These are phyloP conservation scores for Trypethelium eluteriae DNA, from an alignment of 495 filamentous ascomycete species.

Conservation along the genomic window DNA sequence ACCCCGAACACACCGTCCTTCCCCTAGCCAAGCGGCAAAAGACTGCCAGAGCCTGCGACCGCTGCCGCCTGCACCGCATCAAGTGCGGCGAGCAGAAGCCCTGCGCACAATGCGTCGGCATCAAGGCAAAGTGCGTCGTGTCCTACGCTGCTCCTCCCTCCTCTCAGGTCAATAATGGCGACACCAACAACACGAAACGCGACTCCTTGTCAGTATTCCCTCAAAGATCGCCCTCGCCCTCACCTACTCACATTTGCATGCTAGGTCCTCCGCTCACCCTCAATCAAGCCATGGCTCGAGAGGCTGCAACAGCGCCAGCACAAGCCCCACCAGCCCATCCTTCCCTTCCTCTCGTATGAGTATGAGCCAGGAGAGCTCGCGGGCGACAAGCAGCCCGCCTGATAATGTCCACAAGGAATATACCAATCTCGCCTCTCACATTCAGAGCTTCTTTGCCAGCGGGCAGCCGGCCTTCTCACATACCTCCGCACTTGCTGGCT, in stretches of 20 bases:
- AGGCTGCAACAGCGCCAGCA: conserved; percentile 7
- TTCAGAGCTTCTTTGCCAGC: conserved; percentile 10
- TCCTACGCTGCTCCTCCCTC: conserved; percentile 1
- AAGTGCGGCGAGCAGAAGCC: conserved; percentile 10
- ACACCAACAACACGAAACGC: neutral
- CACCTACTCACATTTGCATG: conserved; percentile 2
- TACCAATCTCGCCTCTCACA: conserved; percentile 9
- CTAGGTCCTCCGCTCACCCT: conserved; percentile 4
- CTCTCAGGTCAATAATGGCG: conserved; percentile 6
- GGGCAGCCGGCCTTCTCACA: conserved; percentile 5
- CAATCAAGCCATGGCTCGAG: conserved; percentile 4
- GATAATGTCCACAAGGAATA: conserved; percentile 9
- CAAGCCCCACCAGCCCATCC: neutral
- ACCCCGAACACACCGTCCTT: conserved; percentile 10
- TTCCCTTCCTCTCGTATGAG: conserved; percentile 7
- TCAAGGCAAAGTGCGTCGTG: conserved; percentile 8
- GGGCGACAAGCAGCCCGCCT: conserved; percentile 2
- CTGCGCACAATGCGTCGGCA: conserved; percentile 10
- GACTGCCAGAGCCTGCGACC: conserved; percentile 7
- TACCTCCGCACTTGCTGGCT: conserved; percentile 5
- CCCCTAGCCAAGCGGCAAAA: conserved; percentile 8
- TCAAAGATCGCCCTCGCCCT: neutral
- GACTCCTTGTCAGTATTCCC: conserved; percentile 1
- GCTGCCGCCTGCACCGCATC: conserved; percentile 9
- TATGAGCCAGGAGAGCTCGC: conserved; percentile 9